Evolutionary conservation across 129 eudicot species (phyloP), one percentile per base, ranked within the genome.

Genomic region (Pseudognaphalium luteoalbum): DNA sequence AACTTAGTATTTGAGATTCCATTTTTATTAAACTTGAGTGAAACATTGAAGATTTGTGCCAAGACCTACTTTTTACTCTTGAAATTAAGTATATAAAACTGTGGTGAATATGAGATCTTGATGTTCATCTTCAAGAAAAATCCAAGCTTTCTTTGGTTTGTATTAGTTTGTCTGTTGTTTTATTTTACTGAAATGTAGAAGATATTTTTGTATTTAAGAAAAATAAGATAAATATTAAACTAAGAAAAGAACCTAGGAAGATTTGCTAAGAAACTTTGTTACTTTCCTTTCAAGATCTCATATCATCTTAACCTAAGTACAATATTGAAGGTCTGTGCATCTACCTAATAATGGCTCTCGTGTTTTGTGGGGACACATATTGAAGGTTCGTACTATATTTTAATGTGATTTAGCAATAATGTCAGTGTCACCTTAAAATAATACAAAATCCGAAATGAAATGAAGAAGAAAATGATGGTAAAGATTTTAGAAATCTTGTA

Each of bases 391-490:
- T 11, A 42, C 51, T 10, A 42, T 42, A 0, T 42, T 42, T 2
- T 44, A 17, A 10, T 44, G 16, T 44, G 52, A 2, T 44, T 25
- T 1, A 44, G 52, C 52, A 44, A 44, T 42, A 44, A 44, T 44
- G 52, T 44, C 17, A 44, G 4, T 44, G 16, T 44, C 52, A 44
- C 52, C 52, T 12, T 44, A 12, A 44, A 44, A 0, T 44, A 12
- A 1, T 11, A 4, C 17, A 44, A 44, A 14, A 7, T 10, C 3
- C 9, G 9, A 25, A 25, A 42, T 44, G 17, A 44, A 44, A 44
- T 44, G 17, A 80, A 76, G 76, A 76, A 85, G 16, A 80, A 80
- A 75, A 80, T 84, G 63, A 80, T 80, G 87, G 87, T 84, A 68
- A 76, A 57, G 12, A 0, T 57, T 57, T 17, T 17, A 57, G 4